Evolutionary conservation across 1,284 basidiomycete species (phyloP).

Genomic region (Trametes pubescens): DNA sequence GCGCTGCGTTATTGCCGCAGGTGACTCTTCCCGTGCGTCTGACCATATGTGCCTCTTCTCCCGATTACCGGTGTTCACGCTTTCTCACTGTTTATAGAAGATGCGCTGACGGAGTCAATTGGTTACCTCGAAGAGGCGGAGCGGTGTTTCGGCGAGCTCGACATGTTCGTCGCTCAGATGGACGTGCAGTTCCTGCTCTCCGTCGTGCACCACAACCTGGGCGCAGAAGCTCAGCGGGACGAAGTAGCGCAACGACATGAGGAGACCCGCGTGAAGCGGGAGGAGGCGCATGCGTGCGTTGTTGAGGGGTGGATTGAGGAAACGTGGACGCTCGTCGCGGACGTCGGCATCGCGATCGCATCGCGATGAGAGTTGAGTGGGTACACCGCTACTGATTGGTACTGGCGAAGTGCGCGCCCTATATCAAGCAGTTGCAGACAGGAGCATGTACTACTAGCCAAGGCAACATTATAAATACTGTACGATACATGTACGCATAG

Average conservation of each 20-base stretch:
- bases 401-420: neutral
- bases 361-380: slow-evolving; percentile 42
- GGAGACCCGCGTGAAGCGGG: slow-evolving; percentile 51
- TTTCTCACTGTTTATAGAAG: slow-evolving; percentile 38
- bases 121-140: slow-evolving; percentile 54
- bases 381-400: neutral
- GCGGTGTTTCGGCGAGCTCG: slow-evolving; percentile 46
- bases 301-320: slow-evolving; percentile 61
- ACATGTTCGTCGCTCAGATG: slow-evolving; percentile 64
- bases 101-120: slow-evolving; percentile 62
- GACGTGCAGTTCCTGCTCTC: slow-evolving; percentile 77
- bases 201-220: slow-evolving; percentile 75
- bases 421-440: no score
- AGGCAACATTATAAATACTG: neutral
- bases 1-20: slow-evolving; percentile 69
- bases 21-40: slow-evolving; percentile 35
- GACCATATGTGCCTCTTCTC: neutral
- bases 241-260: slow-evolving; percentile 58
- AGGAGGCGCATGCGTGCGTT: slow-evolving; percentile 50
- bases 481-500: neutral
- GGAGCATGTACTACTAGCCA: neutral
- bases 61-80: no score
- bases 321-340: slow-evolving; percentile 64
- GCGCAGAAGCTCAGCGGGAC: slow-evolving; percentile 62
- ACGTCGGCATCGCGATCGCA: slow-evolving; percentile 64